A percentile compares a stretch with the other conserved stretches of the same genome.
Conservation (phyloP, 2,329 filamentous ascomycete species). For the Phaeoacremonium minimum region DNA sequence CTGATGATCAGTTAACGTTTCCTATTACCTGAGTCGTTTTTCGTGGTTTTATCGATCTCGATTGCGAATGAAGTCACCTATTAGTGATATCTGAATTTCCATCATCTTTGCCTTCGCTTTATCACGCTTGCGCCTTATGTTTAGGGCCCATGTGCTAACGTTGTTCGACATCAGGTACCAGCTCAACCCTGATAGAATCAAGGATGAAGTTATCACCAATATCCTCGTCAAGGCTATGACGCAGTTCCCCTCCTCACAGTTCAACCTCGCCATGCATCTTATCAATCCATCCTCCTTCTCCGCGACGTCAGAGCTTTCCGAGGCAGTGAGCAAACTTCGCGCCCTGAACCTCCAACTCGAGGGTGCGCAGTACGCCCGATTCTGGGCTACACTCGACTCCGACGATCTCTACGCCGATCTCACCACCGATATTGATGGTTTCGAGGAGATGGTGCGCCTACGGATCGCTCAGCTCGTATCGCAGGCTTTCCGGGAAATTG, state of each 20-base stretch:
- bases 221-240: slow-evolving; percentile 97
- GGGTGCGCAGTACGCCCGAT: slow-evolving; percentile 82
- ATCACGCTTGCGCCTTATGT: no score
- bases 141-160: no score
- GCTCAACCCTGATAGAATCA: slow-evolving; percentile 97
- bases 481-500: slow-evolving; percentile 72
- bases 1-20: slow-evolving; percentile 93
- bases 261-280: slow-evolving; percentile 89
- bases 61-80: slow-evolving; percentile 62
- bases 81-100: slow-evolving; percentile 70
- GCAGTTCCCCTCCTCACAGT: slow-evolving; percentile 94
- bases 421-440: slow-evolving; percentile 88
- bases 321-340: slow-evolving; percentile 86
- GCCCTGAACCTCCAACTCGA: slow-evolving; percentile 83
- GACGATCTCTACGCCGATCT: slow-evolving; percentile 96
- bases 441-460: slow-evolving; percentile 89
- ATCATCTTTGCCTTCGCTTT: no score
- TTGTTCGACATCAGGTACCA: slow-evolving; percentile 67
- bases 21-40: slow-evolving; percentile 89
- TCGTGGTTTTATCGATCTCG: slow-evolving; percentile 50
- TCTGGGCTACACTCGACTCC: slow-evolving; percentile 89
- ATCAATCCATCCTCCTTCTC: slow-evolving; percentile 79
- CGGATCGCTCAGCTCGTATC: slow-evolving; percentile 85
- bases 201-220: slow-evolving; percentile 97
- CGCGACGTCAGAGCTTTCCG: slow-evolving; percentile 67